phyloP scores from a whole-genome alignment of 1,284 basidiomycete species.

The Leccinum holopus region DNA sequence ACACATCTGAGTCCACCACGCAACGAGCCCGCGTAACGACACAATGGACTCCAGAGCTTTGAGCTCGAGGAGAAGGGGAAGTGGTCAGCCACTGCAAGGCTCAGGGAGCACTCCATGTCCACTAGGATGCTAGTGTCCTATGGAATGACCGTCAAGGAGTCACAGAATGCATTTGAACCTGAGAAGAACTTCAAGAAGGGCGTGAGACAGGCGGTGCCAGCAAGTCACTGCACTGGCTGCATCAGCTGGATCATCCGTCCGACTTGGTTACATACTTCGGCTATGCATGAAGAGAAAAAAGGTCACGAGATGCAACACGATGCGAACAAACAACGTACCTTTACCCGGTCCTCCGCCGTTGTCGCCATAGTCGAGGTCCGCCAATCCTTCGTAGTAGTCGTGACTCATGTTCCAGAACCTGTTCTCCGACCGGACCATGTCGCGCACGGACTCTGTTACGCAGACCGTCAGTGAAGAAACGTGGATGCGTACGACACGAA shows the following conservation, averaged over 20 bases:
- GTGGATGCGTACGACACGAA: background rate
- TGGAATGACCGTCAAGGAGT: too few relatives aligned
- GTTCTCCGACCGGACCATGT: conserved; percentile 15
- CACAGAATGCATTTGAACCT: too few relatives aligned
- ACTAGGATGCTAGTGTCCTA: too few relatives aligned
- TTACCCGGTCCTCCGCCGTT: background rate
- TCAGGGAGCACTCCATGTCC: too few relatives aligned
- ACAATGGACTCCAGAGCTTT: too few relatives aligned
- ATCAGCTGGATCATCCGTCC: conserved; percentile 25
- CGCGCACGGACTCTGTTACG: conserved; percentile 19
- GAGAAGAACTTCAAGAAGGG: too few relatives aligned
- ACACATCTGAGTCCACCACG: too few relatives aligned
- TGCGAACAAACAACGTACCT: background rate
- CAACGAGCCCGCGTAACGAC: too few relatives aligned
- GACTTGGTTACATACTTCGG: conserved; percentile 27
- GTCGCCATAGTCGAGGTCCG: conserved; percentile 16
- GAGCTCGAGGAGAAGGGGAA: too few relatives aligned
- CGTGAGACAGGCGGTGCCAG: too few relatives aligned
- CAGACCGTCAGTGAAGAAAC: background rate
- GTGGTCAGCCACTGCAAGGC: too few relatives aligned
- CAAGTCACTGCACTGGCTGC: conserved; percentile 7
- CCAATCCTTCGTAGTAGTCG: conserved; percentile 22
- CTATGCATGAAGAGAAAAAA: conserved; percentile 7
- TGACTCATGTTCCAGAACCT: conserved; percentile 21
- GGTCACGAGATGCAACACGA: background rate